phyloP scores from a whole-genome alignment of 2,329 filamentous ascomycete genomes.

The Chaetomium sp. region DNA sequence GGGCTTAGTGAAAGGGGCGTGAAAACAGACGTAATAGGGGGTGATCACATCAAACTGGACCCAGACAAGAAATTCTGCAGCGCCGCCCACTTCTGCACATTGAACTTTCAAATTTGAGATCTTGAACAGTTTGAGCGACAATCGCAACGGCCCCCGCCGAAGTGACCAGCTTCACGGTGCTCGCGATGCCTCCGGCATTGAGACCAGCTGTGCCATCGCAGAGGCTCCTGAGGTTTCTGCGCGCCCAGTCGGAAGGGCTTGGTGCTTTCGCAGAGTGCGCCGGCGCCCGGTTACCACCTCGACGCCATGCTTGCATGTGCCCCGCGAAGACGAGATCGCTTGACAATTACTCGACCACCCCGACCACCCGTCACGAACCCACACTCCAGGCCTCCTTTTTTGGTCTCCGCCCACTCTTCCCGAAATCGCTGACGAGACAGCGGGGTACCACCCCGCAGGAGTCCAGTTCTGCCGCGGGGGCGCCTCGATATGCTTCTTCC shows the following conservation, averaged over 20 bases:
- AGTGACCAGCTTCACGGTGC: slow-evolving; percentile 1
- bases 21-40: background rate
- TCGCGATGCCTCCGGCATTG: slow-evolving; percentile 40
- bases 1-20: too few species aligned
- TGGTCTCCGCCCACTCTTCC: slow-evolving; percentile 24
- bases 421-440: slow-evolving; percentile 24
- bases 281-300: background rate
- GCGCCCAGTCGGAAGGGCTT: slow-evolving; percentile 58
- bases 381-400: slow-evolving; percentile 19
- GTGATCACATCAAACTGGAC: slow-evolving; percentile 7
- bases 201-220: slow-evolving; percentile 44
- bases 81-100: background rate
- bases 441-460: slow-evolving; percentile 9
- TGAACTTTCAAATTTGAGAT: background rate
- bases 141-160: background rate
- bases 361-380: slow-evolving; percentile 6
- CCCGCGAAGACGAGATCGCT: background rate
- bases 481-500: slow-evolving; percentile 26
- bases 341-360: slow-evolving; percentile 14
- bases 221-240: slow-evolving; percentile 64
- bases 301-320: slow-evolving; percentile 17
- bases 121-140: background rate
- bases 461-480: slow-evolving; percentile 4
- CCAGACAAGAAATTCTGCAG: background rate
- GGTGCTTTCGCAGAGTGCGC: slow-evolving; percentile 14